Evolutionary conservation across 1,139 yeast species (phyloP).

Genomic region (Suhomyces anneliseae): DNA sequence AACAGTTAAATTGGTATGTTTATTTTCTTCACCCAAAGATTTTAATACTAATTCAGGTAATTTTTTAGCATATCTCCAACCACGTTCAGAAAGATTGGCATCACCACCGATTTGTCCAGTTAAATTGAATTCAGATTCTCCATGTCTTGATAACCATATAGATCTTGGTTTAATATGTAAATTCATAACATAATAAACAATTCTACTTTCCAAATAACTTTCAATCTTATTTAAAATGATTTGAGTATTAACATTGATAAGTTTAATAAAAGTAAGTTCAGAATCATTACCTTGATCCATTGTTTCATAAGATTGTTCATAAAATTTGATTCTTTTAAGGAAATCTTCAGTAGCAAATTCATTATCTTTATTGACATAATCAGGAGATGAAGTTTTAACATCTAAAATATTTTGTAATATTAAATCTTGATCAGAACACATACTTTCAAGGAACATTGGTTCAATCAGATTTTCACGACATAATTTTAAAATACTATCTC

Average conservation of each 20-base stretch:
- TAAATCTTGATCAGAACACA: slow-evolving; percentile 81
- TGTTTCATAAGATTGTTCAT: slow-evolving; percentile 75
- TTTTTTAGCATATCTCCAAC: slow-evolving; percentile 79
- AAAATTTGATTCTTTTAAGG: slow-evolving; percentile 66
- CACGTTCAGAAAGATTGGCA: slow-evolving; percentile 82
- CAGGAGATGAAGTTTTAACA: slow-evolving; percentile 86
- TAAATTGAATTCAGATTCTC: slow-evolving; percentile 88
- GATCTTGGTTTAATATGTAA: slow-evolving; percentile 88
- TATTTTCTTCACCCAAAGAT: slow-evolving; percentile 68
- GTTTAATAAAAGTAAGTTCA: slow-evolving; percentile 77
- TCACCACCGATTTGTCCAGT: slow-evolving; percentile 98
- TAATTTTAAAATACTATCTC: slow-evolving; percentile 62
- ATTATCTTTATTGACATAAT: slow-evolving; percentile 70
- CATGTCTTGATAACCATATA: slow-evolving; percentile 93
- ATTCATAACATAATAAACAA: slow-evolving; percentile 94
- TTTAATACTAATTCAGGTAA: slow-evolving; percentile 75
- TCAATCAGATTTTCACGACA: slow-evolving; percentile 71
- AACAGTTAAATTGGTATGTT: slow-evolving; percentile 70
- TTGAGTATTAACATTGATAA: slow-evolving; percentile 84
- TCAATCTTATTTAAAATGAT: slow-evolving; percentile 85
- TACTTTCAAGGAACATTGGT: slow-evolving; percentile 90
- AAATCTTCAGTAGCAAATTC: slow-evolving; percentile 76
- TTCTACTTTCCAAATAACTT: slow-evolving; percentile 85
- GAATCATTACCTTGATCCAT: slow-evolving; percentile 57
- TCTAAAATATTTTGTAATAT: slow-evolving; percentile 79